These are phyloP conservation scores for Albifimbria verrucaria DNA, from an alignment of 2,329 filamentous ascomycete genomes.

Conservation along the genomic window DNA sequence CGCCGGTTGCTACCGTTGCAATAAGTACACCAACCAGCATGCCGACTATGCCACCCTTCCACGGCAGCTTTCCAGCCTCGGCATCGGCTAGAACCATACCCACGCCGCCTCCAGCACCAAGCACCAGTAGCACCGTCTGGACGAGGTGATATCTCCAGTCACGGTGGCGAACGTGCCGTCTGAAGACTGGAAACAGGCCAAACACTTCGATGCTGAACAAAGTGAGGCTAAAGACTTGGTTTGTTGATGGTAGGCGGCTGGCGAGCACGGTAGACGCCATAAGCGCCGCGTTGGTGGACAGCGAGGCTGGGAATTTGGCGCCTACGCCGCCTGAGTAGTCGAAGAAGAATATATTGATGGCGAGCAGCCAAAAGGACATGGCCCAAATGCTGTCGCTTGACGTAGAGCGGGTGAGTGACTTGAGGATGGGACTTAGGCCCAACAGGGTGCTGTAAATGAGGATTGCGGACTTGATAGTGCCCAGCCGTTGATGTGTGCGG, in stretches of 20 bases:
- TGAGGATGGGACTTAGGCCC: constrained; percentile 90
- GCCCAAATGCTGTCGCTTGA: constrained; percentile 97
- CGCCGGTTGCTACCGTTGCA: constrained; percentile 77
- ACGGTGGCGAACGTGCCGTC: constrained; percentile 79
- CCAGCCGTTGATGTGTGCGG: constrained; percentile 54
- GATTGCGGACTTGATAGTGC: constrained; percentile 86
- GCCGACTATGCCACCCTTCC: constrained; percentile 62
- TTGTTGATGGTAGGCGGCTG: constrained; percentile 81
- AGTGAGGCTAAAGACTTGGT: constrained; percentile 91
- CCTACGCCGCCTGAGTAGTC: constrained; percentile 78
- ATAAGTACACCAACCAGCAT: constrained; percentile 72
- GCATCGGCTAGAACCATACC: constrained; percentile 55
- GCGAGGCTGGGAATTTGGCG: constrained; percentile 64
- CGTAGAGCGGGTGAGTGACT: constrained; percentile 91
- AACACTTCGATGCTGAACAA: constrained; percentile 98
- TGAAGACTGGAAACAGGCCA: constrained; percentile 93
- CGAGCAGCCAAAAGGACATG: constrained; percentile 86
- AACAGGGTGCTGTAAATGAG: constrained; percentile 91
- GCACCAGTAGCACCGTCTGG: constrained; percentile 72
- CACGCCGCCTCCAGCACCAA: constrained; percentile 76
- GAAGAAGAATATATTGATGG: constrained; percentile 97
- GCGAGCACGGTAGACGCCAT: constrained; percentile 96
- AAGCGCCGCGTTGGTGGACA: constrained; percentile 92
- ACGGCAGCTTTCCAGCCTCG: constrained; percentile 40
- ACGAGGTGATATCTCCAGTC: constrained; percentile 78